These are phyloP conservation scores for Stentor coeruleus DNA, from an alignment of 73 alveolate species.

Conservation along the genomic window DNA sequence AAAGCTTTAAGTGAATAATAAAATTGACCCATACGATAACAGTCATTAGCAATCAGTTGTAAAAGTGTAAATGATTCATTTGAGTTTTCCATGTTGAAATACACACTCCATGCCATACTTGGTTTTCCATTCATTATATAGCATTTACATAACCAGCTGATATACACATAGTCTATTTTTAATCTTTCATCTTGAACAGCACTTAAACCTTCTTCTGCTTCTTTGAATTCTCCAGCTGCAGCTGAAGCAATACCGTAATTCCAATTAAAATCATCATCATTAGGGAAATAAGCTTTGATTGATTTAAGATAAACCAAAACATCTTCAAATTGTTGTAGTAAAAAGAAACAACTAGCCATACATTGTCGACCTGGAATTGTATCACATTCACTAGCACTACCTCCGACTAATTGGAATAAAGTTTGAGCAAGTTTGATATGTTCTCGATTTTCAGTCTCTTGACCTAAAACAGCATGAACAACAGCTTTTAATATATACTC, in stretches of 20 bases:
- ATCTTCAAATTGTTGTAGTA: conserved; percentile 61
- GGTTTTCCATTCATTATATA: conserved; percentile 95
- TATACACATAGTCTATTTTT: conserved; percentile 58
- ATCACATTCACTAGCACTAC: conserved; percentile 97
- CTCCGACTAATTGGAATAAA: conserved; percentile 95
- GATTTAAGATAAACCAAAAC: conserved; percentile 73
- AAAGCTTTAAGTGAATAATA: conserved; percentile 96
- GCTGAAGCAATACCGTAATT: conserved; percentile 92
- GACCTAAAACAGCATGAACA: conserved; percentile 96
- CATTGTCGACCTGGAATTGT: conserved; percentile 98
- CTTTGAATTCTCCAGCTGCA: conserved; percentile 85
- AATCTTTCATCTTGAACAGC: conserved; percentile 73
- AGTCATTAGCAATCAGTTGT: conserved; percentile 94
- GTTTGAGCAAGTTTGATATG: conserved; percentile 89
- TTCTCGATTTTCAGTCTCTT: conserved; percentile 84
- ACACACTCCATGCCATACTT: conserved; percentile 54
- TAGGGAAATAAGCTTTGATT: conserved; percentile 81
- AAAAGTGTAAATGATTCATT: conserved; percentile 86
- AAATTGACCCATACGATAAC: conserved; percentile 98
- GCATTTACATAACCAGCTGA: conserved; percentile 92
- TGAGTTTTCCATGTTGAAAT: conserved; percentile 92
- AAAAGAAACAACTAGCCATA: conserved; percentile 98
- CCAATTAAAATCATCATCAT: conserved; percentile 99
- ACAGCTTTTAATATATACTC: conserved; percentile 97
- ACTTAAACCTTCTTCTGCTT: conserved; percentile 84